Evolutionary conservation across 2,329 filamentous ascomycete genomes (phyloP).

Genomic region (Fusarium longipes): DNA sequence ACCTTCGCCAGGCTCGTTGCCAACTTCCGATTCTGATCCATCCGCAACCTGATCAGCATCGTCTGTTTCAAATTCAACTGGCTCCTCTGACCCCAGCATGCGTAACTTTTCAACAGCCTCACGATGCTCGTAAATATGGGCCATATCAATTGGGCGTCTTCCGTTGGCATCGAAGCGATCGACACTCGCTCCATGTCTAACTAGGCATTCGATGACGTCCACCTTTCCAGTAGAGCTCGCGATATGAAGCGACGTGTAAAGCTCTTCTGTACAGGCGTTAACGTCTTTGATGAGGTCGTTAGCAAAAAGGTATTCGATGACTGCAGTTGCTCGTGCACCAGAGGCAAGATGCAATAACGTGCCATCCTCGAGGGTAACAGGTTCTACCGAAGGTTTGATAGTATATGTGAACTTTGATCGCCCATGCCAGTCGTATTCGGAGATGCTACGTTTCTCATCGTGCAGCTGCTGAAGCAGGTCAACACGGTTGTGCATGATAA

Average conservation of each 20-base stretch:
- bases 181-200: neutral
- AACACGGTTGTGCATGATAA: neutral
- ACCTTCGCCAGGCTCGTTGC: neutral
- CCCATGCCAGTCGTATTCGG: neutral
- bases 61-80: neutral
- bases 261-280: neutral
- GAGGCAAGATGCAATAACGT: neutral
- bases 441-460: neutral
- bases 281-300: neutral
- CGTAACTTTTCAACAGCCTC: neutral
- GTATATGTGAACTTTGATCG: no score
- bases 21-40: no score
- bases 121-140: neutral
- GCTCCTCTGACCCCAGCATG: neutral
- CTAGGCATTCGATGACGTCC: neutral
- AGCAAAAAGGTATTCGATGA: neutral
- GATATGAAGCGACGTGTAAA: neutral
- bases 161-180: no score
- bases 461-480: neutral
- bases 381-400: no score
- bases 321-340: neutral
- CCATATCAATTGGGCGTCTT: neutral
- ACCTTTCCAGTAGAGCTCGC: neutral
- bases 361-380: neutral
- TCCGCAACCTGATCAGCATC: neutral